Evolutionary conservation across 768 basidiomycete genomes (phyloP), one percentile per base, ranked within the genome.

Genomic region (Phanerochaete sordida): DNA sequence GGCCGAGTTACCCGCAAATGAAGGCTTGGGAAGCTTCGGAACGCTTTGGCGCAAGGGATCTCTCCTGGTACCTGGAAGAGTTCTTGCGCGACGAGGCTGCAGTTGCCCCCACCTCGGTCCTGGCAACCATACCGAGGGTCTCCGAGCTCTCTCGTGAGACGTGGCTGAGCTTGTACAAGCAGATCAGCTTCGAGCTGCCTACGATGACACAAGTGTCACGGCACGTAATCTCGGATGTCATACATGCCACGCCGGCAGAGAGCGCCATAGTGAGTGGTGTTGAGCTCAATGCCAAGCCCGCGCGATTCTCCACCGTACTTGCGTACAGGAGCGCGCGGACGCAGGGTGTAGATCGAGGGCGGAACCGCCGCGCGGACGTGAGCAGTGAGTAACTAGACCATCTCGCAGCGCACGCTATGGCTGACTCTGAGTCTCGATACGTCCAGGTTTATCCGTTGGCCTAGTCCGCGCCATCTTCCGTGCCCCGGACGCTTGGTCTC

Each of bases 301-400:
- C 15, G 59, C 61, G 12, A 46, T 58, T 31, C 53, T 62, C 33
- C n/a, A n/a, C n/a, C n/a, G n/a, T n/a, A n/a, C n/a, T n/a, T n/a
- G 61, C 57, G 2, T 37, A 30, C 28, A 35, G 19, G 57, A 35
- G 19, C 31, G 37, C 39, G 11, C 39, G 33, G n/a, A n/a, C n/a
- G n/a, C n/a, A n/a, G n/a, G n/a, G n/a, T n/a, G n/a, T n/a, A n/a
- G n/a, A n/a, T n/a, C n/a, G n/a, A n/a, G n/a, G n/a, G n/a, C n/a
- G n/a, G n/a, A n/a, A n/a, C n/a, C n/a, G n/a, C n/a, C n/a, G n/a
- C n/a, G n/a, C n/a, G n/a, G n/a, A n/a, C n/a, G n/a, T n/a, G n/a
- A n/a, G n/a, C n/a, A n/a, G n/a, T n/a, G n/a, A n/a, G n/a, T n/a
- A n/a, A n/a, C n/a, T n/a, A n/a, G n/a, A n/a, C n/a, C n/a, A n/a